A percentile compares a stretch with the other conserved stretches of the same genome.
Conservation (phyloP, 805 yeast genomes). For the Yarrowia alimentaria region DNA sequence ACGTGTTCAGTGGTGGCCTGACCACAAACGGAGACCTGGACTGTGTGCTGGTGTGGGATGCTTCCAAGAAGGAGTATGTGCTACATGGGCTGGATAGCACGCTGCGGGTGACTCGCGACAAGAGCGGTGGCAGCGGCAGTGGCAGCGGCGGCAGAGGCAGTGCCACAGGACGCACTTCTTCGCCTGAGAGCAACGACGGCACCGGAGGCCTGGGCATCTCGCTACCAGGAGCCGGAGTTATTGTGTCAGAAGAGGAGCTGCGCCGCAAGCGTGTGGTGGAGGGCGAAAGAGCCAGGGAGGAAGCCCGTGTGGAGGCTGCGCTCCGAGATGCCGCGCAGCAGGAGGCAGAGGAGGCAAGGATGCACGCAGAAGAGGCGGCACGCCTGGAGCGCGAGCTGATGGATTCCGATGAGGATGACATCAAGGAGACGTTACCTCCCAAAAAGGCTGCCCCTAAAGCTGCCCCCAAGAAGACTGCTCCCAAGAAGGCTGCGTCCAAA, state of each 20-base stretch:
- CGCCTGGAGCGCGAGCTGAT: constrained; percentile 13
- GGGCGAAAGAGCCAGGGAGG: too few relatives aligned
- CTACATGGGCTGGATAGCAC: constrained; percentile 8
- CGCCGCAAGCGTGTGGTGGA: constrained; percentile 7
- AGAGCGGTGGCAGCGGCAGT: not conserved
- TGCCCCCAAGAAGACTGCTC: not conserved
- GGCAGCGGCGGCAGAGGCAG: not conserved
- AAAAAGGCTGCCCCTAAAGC: not conserved
- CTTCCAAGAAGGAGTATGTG: constrained; percentile 1
- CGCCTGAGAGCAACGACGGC: constrained; percentile 16
- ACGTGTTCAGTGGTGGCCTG: constrained; percentile 1
- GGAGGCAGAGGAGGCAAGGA: constrained; percentile 6
- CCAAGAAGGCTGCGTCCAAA: not conserved
- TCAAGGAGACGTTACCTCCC: not conserved
- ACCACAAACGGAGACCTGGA: constrained; percentile 2
- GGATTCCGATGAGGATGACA: constrained; percentile 11
- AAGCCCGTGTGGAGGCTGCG: not conserved
- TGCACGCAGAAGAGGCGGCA: constrained; percentile 20
- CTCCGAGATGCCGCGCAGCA: not conserved
- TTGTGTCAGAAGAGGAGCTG: constrained; percentile 23
- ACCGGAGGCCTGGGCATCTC: constrained; percentile 6
- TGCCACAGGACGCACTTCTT: not conserved
- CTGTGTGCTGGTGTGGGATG: constrained; percentile 25
- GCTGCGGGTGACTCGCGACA: constrained; percentile 4
- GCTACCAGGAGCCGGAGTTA: constrained; percentile 9